These are phyloP conservation scores for Tillandsia fasciculata DNA, from an alignment of 176 grass and related monocot species.

Conservation along the genomic window DNA sequence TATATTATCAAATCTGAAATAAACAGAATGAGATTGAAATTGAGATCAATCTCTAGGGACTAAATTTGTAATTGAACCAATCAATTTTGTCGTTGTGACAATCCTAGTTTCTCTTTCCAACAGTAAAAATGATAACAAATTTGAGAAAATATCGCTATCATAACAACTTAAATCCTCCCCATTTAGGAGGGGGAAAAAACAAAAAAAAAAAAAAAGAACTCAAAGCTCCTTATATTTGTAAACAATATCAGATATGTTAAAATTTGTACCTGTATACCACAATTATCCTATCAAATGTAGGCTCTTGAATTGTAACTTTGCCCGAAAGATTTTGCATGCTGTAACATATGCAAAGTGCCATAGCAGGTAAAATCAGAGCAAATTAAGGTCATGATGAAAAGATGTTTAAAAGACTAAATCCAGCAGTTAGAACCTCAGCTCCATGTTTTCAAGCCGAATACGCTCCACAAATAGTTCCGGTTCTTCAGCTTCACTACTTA, in stretches of 20 bases:
- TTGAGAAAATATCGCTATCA: too few relatives aligned
- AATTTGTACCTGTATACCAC: slow-evolving; percentile 66
- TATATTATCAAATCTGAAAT: background rate
- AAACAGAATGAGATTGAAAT: too few relatives aligned
- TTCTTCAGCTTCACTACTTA: slow-evolving; percentile 33
- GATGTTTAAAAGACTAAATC: slow-evolving; percentile 1
- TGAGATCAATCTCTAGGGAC: too few relatives aligned
- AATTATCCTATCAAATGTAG: slow-evolving; percentile 95
- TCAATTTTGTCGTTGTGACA: too few relatives aligned
- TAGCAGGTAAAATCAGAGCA: background rate
- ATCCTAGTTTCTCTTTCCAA: too few relatives aligned
- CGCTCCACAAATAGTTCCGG: slow-evolving; percentile 61
- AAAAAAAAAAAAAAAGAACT: too few relatives aligned
- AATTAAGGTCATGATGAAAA: slow-evolving; percentile 11
- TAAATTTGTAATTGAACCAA: too few relatives aligned
- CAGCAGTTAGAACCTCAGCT: slow-evolving; percentile 49
- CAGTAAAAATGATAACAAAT: too few relatives aligned
- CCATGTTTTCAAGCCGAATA: slow-evolving; percentile 77
- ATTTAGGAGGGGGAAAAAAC: too few relatives aligned
- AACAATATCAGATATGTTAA: background rate
- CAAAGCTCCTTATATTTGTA: background rate
- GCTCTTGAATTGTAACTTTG: slow-evolving; percentile 75
- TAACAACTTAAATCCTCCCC: too few relatives aligned
- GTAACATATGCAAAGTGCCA: slow-evolving; percentile 8
- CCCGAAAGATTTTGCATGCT: slow-evolving; percentile 61